Evolutionary conservation across 257 asterid species (phyloP), one percentile per base, ranked within the genome.

Genomic region (Echium plantagineum): DNA sequence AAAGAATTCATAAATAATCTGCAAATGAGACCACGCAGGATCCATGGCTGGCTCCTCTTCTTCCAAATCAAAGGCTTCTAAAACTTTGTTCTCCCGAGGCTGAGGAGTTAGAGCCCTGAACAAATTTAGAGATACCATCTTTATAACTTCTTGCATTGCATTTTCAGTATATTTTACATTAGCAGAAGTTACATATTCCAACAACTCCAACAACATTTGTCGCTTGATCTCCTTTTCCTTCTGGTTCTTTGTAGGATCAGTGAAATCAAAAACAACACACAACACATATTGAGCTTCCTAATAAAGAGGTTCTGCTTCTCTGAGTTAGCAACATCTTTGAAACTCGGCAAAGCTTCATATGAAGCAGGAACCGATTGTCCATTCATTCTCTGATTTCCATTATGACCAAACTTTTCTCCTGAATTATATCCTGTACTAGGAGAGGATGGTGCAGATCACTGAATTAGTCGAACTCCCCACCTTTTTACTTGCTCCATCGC

Each of bases 161-260:
- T 53, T 66, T 53, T 75, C 74, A 4, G 55, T 62, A 31, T 71
- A 75, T 65, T 75, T 68, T 47, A 57, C 74, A 57, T 61, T 71
- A 21, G 80, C 69, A n/a, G 66, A 68, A 38, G 69, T 64, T 22
- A 57, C 65, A 15, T 67, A 68, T 57, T 75, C 80, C 16, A 75
- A 71, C 30, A 75, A 30, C 61, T 75, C 77, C 17, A 75, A 24
- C 62, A 75, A 65, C 4, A 72, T 68, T 69, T 52, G 70, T 63
- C 74, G 49, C 22, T 75, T 75, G 60, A 67, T 67, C 80, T 75
- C 77, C 60, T 71, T 75, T 67, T 75, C 80, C 58, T 65, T 61
- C 3, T 64, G 58, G 55, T 71, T 57, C 73, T 63, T 71, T 2
- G 68, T 63, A 24, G 72, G 68, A 17, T 71, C 71, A 30, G 65